phyloP scores from a whole-genome alignment of 1,284 basidiomycete genomes.

The Apiotrichum sp. region DNA sequence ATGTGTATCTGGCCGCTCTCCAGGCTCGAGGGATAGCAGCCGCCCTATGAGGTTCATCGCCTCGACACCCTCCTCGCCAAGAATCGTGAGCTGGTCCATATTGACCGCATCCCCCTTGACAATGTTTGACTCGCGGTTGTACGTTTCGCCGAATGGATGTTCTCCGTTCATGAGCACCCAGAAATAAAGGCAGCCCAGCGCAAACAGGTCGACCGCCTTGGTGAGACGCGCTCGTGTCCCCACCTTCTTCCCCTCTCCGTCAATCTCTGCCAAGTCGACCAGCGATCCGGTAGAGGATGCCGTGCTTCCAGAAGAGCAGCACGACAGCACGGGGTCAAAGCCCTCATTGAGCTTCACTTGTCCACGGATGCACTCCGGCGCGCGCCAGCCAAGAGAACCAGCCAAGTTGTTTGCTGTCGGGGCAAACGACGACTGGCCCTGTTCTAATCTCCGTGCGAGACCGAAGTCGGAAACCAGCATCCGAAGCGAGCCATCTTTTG shows the following conservation, averaged over 20 bases:
- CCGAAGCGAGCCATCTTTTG: constrained; percentile 60
- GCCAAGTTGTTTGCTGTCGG: constrained; percentile 65
- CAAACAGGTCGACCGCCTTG: constrained; percentile 90
- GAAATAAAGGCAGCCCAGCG: constrained; percentile 86
- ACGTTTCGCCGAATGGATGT: constrained; percentile 86
- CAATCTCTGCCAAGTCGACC: constrained; percentile 8
- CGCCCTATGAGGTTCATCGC: constrained; percentile 67
- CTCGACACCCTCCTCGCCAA: constrained; percentile 87
- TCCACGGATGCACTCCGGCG: constrained; percentile 84
- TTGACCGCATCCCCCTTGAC: constrained; percentile 65
- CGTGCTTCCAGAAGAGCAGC: constrained; percentile 26
- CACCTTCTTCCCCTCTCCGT: constrained; percentile 17
- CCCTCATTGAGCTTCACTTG: constrained; percentile 82
- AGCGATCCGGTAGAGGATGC: constrained; percentile 27
- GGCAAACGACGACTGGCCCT: constrained; percentile 89
- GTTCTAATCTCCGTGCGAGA: constrained; percentile 81
- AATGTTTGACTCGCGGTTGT: constrained; percentile 87
- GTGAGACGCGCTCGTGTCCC: constrained; percentile 56
- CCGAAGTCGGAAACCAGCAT: constrained; percentile 97
- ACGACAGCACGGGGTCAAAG: constrained; percentile 57
- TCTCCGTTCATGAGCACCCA: constrained; percentile 79
- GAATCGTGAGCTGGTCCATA: constrained; percentile 63
- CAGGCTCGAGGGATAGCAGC: constrained; percentile 72
- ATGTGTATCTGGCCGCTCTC: constrained; percentile 75
- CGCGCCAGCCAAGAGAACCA: constrained; percentile 89